Percentiles rank a stretch among this genome's conserved stretches.
Evolutionary conservation across 2,329 filamentous ascomycete species (phyloP).

Genomic region (Fusarium austroafricanum): DNA sequence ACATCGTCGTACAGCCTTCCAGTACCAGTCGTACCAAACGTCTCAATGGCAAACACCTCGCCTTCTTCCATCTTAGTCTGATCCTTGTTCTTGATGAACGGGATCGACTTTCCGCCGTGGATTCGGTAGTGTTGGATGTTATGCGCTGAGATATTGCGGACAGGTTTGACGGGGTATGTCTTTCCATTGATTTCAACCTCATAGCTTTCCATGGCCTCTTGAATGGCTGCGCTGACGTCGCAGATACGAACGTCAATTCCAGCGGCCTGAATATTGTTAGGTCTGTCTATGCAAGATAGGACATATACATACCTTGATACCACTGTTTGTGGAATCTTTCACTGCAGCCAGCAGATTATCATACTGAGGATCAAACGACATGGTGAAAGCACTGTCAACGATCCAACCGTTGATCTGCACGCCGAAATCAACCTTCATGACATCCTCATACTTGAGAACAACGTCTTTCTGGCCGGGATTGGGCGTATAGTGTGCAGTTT

Average conservation of each 20-base stretch:
- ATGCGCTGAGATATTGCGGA: constrained; percentile 86
- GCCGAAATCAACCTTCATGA: constrained; percentile 82
- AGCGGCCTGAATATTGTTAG: constrained; percentile 56
- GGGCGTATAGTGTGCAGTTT: constrained; percentile 84
- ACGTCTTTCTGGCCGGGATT: constrained; percentile 81
- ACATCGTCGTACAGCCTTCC: constrained; percentile 85
- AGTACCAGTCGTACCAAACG: constrained; percentile 89
- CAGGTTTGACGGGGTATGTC: constrained; percentile 81
- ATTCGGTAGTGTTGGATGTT: constrained; percentile 88
- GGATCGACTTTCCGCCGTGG: constrained; percentile 89
- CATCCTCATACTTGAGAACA: constrained; percentile 74
- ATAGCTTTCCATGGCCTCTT: constrained; percentile 92
- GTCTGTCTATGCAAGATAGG: fast-evolving
- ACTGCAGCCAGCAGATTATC: constrained; percentile 78
- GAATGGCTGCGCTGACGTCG: constrained; percentile 82
- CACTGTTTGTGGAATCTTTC: constrained; percentile 82
- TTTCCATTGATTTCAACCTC: constrained; percentile 83
- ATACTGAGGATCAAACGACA: constrained; percentile 77
- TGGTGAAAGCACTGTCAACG: constrained; percentile 81
- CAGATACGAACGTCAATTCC: constrained; percentile 89
- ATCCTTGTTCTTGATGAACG: constrained; percentile 85
- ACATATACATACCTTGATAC: constrained; percentile 66
- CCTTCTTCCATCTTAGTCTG: constrained; percentile 96
- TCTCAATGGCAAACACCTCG: constrained; percentile 92
- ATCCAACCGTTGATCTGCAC: constrained; percentile 82